A percentile compares a stretch with the other conserved stretches of the same genome.
phyloP scores from a whole-genome alignment of 2,329 filamentous ascomycete species.

The Exophiala xenobiotica region DNA sequence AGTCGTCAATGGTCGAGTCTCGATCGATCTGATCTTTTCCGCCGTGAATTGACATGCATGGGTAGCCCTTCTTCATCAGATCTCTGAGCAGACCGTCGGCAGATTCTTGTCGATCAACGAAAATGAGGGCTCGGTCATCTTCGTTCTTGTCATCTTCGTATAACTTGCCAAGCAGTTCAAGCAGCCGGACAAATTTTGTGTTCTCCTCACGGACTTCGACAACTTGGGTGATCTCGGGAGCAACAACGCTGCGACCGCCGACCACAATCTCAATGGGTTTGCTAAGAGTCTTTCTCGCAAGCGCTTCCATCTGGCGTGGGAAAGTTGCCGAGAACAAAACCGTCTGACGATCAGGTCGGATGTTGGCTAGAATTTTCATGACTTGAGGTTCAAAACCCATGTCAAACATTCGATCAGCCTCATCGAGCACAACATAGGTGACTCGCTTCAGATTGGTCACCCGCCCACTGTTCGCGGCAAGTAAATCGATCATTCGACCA shows the following conservation, averaged over 20 bases:
- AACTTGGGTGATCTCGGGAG: constrained; percentile 78
- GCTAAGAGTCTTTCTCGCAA: constrained; percentile 83
- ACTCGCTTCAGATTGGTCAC: constrained; percentile 88
- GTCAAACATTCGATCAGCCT: constrained; percentile 98
- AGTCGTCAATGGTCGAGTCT: constrained; percentile 87
- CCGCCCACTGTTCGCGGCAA: constrained; percentile 89
- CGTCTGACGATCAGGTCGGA: constrained; percentile 88
- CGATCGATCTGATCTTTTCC: constrained; percentile 92
- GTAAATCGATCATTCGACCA: constrained; percentile 90
- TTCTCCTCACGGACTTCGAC: constrained; percentile 83
- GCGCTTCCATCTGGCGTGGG: constrained; percentile 84
- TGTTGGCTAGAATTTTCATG: constrained; percentile 90
- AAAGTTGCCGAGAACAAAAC: constrained; percentile 97
- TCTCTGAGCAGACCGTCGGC: constrained; percentile 77
- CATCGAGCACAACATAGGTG: constrained; percentile 92
- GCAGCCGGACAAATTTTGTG: constrained; percentile 77
- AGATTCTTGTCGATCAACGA: constrained; percentile 89
- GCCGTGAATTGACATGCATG: constrained; percentile 89
- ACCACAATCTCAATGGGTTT: constrained; percentile 90
- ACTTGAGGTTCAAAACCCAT: constrained; percentile 99
- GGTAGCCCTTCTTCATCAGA: constrained; percentile 79
- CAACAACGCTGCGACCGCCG: constrained; percentile 72
- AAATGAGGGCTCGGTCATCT: constrained; percentile 84
- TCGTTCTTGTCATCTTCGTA: constrained; percentile 74
- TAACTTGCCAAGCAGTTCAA: constrained; percentile 83